Percentiles rank a stretch among this genome's conserved stretches.
Conservation (phyloP, 805 yeast genomes). For the Yamadazyma sp. region DNA sequence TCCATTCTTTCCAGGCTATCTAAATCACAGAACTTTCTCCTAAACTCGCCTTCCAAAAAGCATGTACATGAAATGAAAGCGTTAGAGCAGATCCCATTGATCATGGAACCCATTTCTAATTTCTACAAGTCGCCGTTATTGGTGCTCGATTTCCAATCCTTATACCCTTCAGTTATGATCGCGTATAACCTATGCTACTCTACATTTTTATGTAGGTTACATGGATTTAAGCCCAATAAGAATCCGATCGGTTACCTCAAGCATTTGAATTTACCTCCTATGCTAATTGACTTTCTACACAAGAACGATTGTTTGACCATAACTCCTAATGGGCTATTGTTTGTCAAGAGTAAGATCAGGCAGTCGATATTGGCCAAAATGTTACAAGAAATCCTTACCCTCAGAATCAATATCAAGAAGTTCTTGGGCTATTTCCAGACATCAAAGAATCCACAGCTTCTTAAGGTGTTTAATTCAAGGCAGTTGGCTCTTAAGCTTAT, state of each 20-base stretch:
- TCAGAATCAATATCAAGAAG: conserved; percentile 73
- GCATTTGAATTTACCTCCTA: conserved; percentile 46
- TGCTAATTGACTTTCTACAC: conserved; percentile 51
- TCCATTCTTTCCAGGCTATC: conserved; percentile 74
- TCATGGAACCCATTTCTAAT: conserved; percentile 87
- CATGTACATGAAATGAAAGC: conserved; percentile 86
- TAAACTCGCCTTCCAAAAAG: conserved; percentile 75
- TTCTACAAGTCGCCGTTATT: conserved; percentile 86
- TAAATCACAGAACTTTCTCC: conserved; percentile 68
- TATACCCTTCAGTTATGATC: conserved; percentile 97
- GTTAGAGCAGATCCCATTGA: conserved; percentile 81
- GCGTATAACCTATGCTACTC: conserved; percentile 89
- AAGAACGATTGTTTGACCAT: conserved; percentile 54
- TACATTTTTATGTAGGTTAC: conserved; percentile 63
- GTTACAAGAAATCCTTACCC: conserved; percentile 79
- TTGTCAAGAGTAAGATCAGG: conserved; percentile 63
- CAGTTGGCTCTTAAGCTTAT: conserved; percentile 86
- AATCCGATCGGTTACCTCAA: conserved; percentile 59
- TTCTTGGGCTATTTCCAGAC: conserved; percentile 56
- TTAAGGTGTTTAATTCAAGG: conserved; percentile 63
- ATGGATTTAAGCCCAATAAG: conserved; percentile 47
- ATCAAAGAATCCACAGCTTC: conserved; percentile 44
- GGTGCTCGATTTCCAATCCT: conserved; percentile 89
- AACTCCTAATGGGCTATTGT: conserved; percentile 87
- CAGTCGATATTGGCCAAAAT: conserved; percentile 77